Base-by-base conservation (phyloP, 78 protist genomes). In the Planoprotostelium fungivorum region DNA sequence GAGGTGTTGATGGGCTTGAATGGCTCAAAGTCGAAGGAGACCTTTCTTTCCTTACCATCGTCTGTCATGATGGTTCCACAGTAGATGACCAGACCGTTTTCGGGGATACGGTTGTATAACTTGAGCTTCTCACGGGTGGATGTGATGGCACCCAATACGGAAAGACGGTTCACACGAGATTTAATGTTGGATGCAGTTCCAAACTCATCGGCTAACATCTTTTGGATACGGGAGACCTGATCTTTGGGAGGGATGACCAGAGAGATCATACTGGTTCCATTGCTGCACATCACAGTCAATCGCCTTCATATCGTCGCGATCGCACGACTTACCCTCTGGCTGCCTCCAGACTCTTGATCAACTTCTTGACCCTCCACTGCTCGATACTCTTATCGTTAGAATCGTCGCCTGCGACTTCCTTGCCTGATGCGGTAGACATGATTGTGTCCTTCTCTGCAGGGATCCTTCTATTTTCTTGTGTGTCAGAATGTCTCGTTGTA, bases 161-260 rank as follows among this genome's bases (percentile, higher is more conserved):
- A 95, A 0, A 95, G 90, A 1, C 97, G 88, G 87, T 98, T 98
- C 39, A 97, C 98, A 35, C 99, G 96, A 5, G 97, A 93, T 96
- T 99, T 99, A 94, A 99, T 99, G 92, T 98, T 98, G 1, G 99
- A 94, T 0, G 99, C 99, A 0, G 99, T 99, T 89, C 99, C 99
- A 95, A 92, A 96, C 95, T 99, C 99, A 28, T 99, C 99, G 36
- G 96, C 95, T 0, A 99, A 94, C 98, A 98, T 98, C 95, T 95
- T 96, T n/a, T 87, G 16, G 1, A 94, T 89, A 0, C 96, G 94
- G 28, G 99, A 88, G 63, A 99, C 93, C 88, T 98, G 99, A 35
- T 98, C 99, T 86, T 95, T 96, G 51, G 99, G 99, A 38, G 99
- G 99, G 39, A 98, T 90, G 89, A 99, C 97, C 86, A 99, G 96